These are phyloP conservation scores for Eucalyptus decipiens DNA, from an alignment of 345 rosid species.

Conservation along the genomic window DNA sequence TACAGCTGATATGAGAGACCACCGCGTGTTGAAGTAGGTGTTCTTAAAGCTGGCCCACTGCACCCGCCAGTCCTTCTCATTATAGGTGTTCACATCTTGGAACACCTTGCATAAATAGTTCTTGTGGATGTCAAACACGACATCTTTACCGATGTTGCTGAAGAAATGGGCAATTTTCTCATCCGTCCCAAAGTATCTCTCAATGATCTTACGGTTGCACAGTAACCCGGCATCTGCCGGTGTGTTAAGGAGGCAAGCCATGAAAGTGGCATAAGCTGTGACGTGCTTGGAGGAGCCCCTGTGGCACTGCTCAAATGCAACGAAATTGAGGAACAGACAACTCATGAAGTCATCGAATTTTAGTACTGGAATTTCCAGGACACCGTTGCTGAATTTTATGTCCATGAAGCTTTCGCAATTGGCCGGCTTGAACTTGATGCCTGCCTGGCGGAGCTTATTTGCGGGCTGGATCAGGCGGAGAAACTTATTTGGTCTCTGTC, in stretches of 20 bases:
- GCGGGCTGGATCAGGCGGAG: conserved; percentile 41
- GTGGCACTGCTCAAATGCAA: conserved; percentile 79
- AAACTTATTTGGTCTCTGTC: not conserved
- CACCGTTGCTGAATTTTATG: conserved; percentile 37
- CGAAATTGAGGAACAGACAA: conserved; percentile 52
- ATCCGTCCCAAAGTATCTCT: conserved; percentile 66
- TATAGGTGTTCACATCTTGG: conserved; percentile 38
- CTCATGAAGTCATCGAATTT: conserved; percentile 62
- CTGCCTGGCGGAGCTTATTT: conserved; percentile 43
- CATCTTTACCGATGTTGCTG: conserved; percentile 61
- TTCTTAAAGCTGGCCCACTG: conserved; percentile 57
- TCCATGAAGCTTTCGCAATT: conserved; percentile 29
- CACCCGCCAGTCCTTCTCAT: conserved; percentile 37
- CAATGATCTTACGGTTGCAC: conserved; percentile 40
- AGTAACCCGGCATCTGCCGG: conserved; percentile 53
- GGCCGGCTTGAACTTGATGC: conserved; percentile 30
- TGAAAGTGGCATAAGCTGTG: conserved; percentile 56
- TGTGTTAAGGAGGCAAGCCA: conserved; percentile 56
- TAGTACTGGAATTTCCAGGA: conserved; percentile 56
- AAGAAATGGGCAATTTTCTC: conserved; percentile 40
- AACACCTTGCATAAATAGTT: conserved; percentile 47
- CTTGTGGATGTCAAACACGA: conserved; percentile 42
- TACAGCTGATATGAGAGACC: conserved; percentile 66
- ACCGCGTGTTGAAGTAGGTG: conserved; percentile 65
- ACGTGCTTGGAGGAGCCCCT: conserved; percentile 36